Percentiles rank a stretch among this genome's conserved stretches.
phyloP scores from a whole-genome alignment of 2,329 filamentous ascomycete genomes.

The Neoscytalidium dimidiatum region DNA sequence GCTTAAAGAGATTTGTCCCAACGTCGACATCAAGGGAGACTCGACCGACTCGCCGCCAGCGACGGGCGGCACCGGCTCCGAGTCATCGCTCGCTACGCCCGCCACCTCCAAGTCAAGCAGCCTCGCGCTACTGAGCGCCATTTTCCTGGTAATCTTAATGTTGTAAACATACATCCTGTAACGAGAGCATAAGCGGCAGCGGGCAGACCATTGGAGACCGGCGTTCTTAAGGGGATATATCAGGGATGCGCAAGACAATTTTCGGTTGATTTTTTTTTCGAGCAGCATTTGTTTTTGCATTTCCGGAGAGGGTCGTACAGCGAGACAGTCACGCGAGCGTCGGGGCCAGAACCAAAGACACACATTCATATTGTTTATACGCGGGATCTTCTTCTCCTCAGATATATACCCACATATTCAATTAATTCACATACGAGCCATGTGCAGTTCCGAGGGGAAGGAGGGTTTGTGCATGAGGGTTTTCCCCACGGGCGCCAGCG shows the following conservation, averaged over 20 bases:
- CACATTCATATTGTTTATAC: background rate
- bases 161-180: background rate
- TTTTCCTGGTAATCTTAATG: conserved; percentile 14
- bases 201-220: background rate
- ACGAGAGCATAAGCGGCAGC: conserved; percentile 1
- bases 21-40: background rate
- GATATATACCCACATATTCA: conserved; percentile 10
- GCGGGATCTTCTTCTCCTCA: background rate
- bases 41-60: background rate
- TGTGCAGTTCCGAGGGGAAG: background rate
- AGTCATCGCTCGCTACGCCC: background rate
- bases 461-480: background rate
- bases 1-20: background rate
- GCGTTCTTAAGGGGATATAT: background rate
- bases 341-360: background rate
- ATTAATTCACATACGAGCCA: background rate
- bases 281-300: background rate
- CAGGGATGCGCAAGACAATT: background rate
- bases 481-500: background rate
- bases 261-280: background rate
- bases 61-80: background rate
- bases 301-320: background rate
- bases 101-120: conserved; percentile 5
- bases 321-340: background rate
- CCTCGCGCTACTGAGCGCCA: conserved; percentile 4